A percentile compares a stretch with the other conserved stretches of the same genome.
Evolutionary conservation across 331 rosid species (phyloP).

Genomic region (Dryas integrifolia): DNA sequence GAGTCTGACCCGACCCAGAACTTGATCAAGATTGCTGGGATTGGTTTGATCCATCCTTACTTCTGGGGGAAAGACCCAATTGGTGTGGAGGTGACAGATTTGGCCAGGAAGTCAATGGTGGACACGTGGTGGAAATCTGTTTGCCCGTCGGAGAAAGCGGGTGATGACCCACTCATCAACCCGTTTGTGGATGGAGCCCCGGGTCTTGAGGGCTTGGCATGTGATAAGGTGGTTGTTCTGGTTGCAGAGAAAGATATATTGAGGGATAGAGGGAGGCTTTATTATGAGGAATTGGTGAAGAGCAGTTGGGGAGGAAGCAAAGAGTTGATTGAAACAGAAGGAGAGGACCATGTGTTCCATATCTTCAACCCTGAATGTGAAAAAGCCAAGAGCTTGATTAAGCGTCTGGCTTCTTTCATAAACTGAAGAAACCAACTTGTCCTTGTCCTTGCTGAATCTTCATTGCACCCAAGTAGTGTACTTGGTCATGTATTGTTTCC

Average conservation of each 20-base stretch:
- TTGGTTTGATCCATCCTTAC: constrained; percentile 62
- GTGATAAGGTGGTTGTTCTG: constrained; percentile 44
- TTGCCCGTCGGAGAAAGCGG: constrained; percentile 64
- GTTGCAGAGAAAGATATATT: constrained; percentile 71
- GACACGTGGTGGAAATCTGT: constrained; percentile 78
- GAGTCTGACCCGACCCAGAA: constrained; percentile 14
- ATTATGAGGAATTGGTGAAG: constrained; percentile 45
- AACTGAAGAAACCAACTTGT: constrained; percentile 9
- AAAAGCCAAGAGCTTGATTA: constrained; percentile 53
- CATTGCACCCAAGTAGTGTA: background rate
- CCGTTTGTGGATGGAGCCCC: constrained; percentile 74
- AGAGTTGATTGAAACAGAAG: constrained; percentile 48
- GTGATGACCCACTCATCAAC: constrained; percentile 64
- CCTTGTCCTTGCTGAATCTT: background rate
- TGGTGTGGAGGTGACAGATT: constrained; percentile 50
- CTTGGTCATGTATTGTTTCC: background rate
- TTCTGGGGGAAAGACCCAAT: constrained; percentile 75
- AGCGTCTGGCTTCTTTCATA: constrained; percentile 50
- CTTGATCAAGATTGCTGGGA: constrained; percentile 43
- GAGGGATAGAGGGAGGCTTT: constrained; percentile 73
- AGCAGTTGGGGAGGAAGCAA: constrained; percentile 65
- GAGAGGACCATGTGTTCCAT: constrained; percentile 76
- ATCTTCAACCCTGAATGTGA: constrained; percentile 53
- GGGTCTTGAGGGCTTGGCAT: constrained; percentile 40
- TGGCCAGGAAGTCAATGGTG: constrained; percentile 49